These are phyloP conservation scores for Venturia pyrina DNA, from an alignment of 2,329 filamentous ascomycete genomes.

Conservation along the genomic window DNA sequence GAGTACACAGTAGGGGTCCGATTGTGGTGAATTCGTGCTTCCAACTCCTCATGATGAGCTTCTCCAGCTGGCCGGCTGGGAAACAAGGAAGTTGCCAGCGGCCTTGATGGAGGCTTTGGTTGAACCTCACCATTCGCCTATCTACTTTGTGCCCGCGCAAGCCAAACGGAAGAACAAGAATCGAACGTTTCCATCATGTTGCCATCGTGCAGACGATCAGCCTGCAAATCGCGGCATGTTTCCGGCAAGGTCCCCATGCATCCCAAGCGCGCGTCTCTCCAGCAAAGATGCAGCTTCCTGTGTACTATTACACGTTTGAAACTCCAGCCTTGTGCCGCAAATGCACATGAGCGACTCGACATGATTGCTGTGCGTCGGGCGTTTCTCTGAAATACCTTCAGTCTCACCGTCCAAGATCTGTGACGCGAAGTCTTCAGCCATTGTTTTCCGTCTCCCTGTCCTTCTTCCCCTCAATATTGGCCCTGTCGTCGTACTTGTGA, in stretches of 20 bases:
- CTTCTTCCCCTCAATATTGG: neutral
- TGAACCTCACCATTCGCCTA: neutral
- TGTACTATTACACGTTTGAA: no score
- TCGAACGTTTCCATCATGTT: neutral
- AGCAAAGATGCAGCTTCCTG: neutral
- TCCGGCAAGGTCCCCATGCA: conserved; percentile 1
- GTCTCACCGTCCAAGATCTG: neutral
- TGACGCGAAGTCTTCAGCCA: conserved; percentile 1
- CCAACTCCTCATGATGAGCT: neutral
- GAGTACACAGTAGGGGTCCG: neutral
- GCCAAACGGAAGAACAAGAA: neutral
- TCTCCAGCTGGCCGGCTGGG: neutral
- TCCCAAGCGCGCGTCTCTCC: neutral
- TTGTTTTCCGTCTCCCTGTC: neutral
- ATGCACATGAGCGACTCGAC: conserved; percentile 3
- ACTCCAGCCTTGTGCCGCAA: neutral
- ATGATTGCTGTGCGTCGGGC: neutral
- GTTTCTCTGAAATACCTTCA: neutral
- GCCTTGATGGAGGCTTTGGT: no score
- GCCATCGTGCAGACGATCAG: neutral
- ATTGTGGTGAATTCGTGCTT: neutral
- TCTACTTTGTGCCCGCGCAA: neutral
- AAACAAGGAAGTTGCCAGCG: no score
- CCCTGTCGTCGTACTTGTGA: conserved; percentile 2
- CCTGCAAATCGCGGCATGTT: neutral